Conservation (phyloP, 2,329 filamentous ascomycete species). For the Aureobasidium melanogenum region DNA sequence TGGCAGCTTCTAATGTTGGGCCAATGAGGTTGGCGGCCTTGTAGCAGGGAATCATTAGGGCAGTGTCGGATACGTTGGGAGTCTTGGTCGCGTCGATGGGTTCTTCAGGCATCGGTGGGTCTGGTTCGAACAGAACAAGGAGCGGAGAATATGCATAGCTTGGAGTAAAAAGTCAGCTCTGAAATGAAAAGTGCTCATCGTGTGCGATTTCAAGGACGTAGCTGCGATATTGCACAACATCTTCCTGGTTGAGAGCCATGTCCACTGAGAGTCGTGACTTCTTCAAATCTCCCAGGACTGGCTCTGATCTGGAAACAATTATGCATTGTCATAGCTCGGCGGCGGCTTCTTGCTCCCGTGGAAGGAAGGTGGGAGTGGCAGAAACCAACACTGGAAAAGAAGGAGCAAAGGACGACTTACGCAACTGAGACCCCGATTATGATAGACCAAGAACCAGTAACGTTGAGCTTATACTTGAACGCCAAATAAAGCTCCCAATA, state of each 20-base stretch:
- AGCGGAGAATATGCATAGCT: conserved; percentile 22
- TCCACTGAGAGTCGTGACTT: no score
- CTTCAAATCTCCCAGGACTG: no score
- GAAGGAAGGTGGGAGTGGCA: neutral
- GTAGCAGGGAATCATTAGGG: conserved; percentile 40
- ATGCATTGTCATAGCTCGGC: neutral
- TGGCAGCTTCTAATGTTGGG: conserved; percentile 35
- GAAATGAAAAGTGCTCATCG: neutral
- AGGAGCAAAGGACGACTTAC: neutral
- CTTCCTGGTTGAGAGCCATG: no score
- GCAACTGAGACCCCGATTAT: conserved; percentile 28
- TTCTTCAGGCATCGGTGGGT: conserved; percentile 25
- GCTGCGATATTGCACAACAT: no score
- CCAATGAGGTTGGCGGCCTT: conserved; percentile 36
- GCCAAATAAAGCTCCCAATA: conserved; percentile 35
- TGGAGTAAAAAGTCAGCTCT: neutral
- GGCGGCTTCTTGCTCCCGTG: neutral
- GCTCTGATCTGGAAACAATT: neutral
- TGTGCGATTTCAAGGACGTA: no score
- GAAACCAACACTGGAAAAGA: neutral
- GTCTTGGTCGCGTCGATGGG: conserved; percentile 14
- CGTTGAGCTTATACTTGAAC: conserved; percentile 31
- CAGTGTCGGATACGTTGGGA: conserved; percentile 28
- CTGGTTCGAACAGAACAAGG: conserved; percentile 26
- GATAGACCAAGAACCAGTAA: conserved; percentile 28